These are phyloP conservation scores for Cladophialophora immunda DNA, from an alignment of 2,329 filamentous ascomycete genomes.

Conservation along the genomic window DNA sequence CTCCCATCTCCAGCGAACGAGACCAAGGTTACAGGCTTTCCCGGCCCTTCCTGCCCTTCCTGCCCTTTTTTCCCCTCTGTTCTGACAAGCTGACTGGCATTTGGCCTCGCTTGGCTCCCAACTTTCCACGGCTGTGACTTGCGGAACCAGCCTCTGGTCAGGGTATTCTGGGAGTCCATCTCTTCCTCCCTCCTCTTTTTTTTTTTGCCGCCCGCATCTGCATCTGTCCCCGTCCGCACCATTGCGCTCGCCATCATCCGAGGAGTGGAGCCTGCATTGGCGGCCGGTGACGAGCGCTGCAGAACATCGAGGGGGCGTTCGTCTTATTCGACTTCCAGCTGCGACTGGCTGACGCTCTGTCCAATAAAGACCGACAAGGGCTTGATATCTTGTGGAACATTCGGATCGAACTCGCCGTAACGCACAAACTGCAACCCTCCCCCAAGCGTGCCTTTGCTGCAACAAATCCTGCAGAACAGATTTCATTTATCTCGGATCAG, in stretches of 20 bases:
- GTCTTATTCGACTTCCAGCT: conserved; percentile 11
- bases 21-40: conserved; percentile 1
- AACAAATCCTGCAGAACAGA: not conserved
- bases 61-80: not conserved
- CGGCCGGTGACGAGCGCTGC: conserved; percentile 27
- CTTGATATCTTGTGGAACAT: conserved; percentile 17
- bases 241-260: conserved; percentile 35
- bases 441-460: conserved; percentile 4
- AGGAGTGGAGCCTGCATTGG: conserved; percentile 29
- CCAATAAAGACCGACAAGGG: conserved; percentile 10
- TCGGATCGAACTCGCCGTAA: conserved; percentile 26
- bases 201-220: conserved; percentile 16
- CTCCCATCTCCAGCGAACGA: conserved; percentile 19
- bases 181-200: not conserved
- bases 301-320: conserved; percentile 15
- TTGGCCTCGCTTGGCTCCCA: conserved; percentile 28
- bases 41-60: not conserved
- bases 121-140: not conserved
- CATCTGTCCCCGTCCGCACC: conserved; percentile 15
- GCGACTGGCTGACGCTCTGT: conserved; percentile 4
- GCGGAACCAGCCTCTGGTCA: not conserved
- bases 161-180: conserved; percentile 16
- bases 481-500: conserved; percentile 8
- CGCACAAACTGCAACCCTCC: conserved; percentile 14
- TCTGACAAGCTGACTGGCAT: conserved; percentile 30